phyloP scores from a whole-genome alignment of 1,139 yeast genomes.

The Pichia sp. region DNA sequence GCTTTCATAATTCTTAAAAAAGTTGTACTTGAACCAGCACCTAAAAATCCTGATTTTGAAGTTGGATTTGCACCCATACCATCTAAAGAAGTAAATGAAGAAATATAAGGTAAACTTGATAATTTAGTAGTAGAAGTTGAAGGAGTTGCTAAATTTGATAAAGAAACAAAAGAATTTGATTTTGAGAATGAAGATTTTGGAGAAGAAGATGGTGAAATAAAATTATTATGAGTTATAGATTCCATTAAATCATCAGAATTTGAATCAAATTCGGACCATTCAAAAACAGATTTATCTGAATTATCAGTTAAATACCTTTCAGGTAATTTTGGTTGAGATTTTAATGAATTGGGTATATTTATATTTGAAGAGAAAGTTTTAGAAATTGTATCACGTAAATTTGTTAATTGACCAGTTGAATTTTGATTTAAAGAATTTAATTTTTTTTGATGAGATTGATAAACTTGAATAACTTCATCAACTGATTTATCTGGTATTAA shows the following conservation, averaged over 20 bases:
- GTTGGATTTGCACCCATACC: conserved; percentile 31
- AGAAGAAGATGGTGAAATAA: conserved; percentile 17
- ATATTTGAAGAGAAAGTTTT: neutral
- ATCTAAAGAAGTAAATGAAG: conserved; percentile 25
- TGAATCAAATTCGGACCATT: conserved; percentile 41
- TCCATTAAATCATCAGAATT: neutral
- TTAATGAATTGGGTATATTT: conserved; percentile 1
- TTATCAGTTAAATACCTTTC: conserved; percentile 38
- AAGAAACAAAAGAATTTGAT: conserved; percentile 9
- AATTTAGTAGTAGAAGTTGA: conserved; percentile 10
- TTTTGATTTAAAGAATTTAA: neutral
- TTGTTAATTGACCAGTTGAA: neutral
- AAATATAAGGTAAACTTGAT: conserved; percentile 15
- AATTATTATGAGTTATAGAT: neutral
- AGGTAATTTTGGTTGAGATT: conserved; percentile 23
- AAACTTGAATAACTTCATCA: conserved; percentile 26
- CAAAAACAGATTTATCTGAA: conserved; percentile 39
- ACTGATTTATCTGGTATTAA: conserved; percentile 37
- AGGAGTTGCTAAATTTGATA: conserved; percentile 7
- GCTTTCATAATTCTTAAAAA: conserved; percentile 32
- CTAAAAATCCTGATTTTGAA: conserved; percentile 53
- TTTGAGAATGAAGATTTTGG: conserved; percentile 9
- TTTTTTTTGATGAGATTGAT: neutral
- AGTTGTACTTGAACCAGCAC: conserved; percentile 55
- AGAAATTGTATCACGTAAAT: too few relatives aligned